Evolutionary conservation across 2,329 filamentous ascomycete species (phyloP).

Genomic region (Nothomitra cinnamomea): DNA sequence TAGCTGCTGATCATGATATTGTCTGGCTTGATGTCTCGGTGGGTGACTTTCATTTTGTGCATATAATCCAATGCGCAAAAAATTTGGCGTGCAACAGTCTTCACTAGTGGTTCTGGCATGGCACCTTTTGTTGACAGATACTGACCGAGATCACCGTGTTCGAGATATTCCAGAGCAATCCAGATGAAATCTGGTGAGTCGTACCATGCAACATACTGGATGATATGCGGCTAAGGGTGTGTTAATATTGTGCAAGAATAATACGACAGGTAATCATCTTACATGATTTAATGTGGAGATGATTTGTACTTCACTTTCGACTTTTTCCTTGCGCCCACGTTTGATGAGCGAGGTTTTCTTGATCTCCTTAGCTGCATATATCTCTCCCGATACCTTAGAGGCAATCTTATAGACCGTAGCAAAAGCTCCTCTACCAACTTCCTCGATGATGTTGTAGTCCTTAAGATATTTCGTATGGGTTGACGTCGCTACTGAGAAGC

Average conservation of each 20-base stretch:
- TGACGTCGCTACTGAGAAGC: too few species aligned
- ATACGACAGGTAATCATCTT: constrained; percentile 21
- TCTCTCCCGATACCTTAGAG: constrained; percentile 62
- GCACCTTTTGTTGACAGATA: constrained; percentile 41
- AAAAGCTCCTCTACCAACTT: constrained; percentile 86
- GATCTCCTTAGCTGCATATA: constrained; percentile 85
- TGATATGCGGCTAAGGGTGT: constrained; percentile 54
- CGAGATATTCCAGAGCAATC: constrained; percentile 93
- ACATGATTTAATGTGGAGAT: constrained; percentile 78
- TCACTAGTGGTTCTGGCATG: constrained; percentile 52
- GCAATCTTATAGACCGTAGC: constrained; percentile 86
- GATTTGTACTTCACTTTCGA: constrained; percentile 94
- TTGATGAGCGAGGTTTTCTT: constrained; percentile 90
- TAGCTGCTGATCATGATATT: constrained; percentile 73
- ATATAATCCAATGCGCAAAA: constrained; percentile 72
- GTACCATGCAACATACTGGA: constrained; percentile 74
- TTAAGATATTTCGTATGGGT: too few species aligned
- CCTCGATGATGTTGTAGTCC: constrained; percentile 63
- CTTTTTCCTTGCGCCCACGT: constrained; percentile 62
- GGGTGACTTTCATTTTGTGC: constrained; percentile 76
- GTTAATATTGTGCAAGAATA: background rate
- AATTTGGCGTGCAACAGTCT: constrained; percentile 57
- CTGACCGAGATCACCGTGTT: constrained; percentile 64
- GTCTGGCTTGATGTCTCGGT: constrained; percentile 97
- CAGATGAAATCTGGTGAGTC: constrained; percentile 69